Percentiles rank a stretch among this genome's conserved stretches.
Conservation (phyloP, 306 rosid genomes). For the Acacia crassicarpa region DNA sequence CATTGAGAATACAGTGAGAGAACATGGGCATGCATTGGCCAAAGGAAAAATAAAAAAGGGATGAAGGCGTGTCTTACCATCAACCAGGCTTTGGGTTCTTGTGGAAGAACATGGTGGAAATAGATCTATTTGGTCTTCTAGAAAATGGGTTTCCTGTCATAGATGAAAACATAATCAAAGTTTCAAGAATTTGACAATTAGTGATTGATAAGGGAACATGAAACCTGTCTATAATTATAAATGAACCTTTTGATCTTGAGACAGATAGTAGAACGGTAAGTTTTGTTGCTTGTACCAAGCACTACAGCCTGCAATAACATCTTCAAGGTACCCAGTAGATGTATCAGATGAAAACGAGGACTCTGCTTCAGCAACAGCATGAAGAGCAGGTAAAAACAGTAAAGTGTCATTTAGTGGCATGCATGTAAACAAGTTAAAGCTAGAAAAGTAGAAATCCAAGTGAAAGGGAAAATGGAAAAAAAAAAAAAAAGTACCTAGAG, state of each 20-base stretch:
- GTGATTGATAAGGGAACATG: not conserved
- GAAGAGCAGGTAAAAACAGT: not conserved
- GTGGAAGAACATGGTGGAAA: constrained; percentile 1
- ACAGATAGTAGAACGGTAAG: constrained; percentile 12
- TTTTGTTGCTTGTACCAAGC: constrained; percentile 8
- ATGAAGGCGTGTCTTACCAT: constrained; percentile 15
- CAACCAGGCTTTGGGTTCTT: not conserved
- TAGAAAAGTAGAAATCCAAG: not conserved
- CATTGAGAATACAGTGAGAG: not conserved
- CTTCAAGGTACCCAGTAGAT: constrained; percentile 35
- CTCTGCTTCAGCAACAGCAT: constrained; percentile 13
- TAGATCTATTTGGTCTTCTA: constrained; percentile 21
- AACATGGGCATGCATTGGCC: not conserved
- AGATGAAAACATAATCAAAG: not conserved
- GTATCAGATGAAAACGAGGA: constrained; percentile 22
- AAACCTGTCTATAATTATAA: not conserved
- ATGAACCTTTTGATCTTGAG: constrained; percentile 18
- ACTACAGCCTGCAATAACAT: constrained; percentile 25
- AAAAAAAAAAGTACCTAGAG: constrained; percentile 21
- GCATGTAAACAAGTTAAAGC: not conserved
- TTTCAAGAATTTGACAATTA: not conserved
- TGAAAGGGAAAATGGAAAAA: not conserved
- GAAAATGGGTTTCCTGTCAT: constrained; percentile 3
- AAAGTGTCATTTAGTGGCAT: not conserved
- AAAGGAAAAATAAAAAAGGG: not conserved